These are phyloP conservation scores for Fusarium brevicatenulatum DNA, from an alignment of 2,329 filamentous ascomycete species.

Conservation along the genomic window DNA sequence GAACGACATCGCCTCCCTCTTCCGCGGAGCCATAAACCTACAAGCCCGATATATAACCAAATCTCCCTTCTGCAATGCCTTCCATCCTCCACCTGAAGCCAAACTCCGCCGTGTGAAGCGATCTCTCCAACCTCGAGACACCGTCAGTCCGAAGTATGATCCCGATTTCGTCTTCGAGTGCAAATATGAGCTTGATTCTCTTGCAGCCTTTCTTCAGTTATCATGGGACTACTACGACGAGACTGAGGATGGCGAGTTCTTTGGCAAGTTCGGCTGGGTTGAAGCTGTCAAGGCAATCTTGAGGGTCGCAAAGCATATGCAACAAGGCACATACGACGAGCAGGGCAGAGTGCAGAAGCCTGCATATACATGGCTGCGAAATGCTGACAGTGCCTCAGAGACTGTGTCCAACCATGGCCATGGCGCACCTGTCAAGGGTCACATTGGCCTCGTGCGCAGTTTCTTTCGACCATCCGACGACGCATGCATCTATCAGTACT, in stretches of 20 bases:
- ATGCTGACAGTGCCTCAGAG: constrained; percentile 79
- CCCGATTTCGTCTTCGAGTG: constrained; percentile 85
- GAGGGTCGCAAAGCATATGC: constrained; percentile 74
- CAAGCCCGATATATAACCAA: constrained; percentile 76
- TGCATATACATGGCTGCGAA: constrained; percentile 81
- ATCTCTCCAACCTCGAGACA: constrained; percentile 56
- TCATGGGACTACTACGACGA: constrained; percentile 81
- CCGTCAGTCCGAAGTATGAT: constrained; percentile 72
- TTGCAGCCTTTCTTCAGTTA: constrained; percentile 86
- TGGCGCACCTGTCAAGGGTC: constrained; percentile 80
- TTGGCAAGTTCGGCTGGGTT: constrained; percentile 78
- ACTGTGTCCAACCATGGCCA: constrained; percentile 80
- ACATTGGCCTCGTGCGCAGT: constrained; percentile 85
- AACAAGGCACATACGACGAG: constrained; percentile 75
- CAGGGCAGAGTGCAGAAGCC: constrained; percentile 64
- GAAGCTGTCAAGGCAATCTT: constrained; percentile 77
- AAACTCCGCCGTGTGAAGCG: constrained; percentile 37
- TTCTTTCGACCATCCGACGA: constrained; percentile 94
- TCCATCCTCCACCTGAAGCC: constrained; percentile 86
- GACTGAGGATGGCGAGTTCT: constrained; percentile 78
- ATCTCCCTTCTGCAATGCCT: constrained; percentile 91
- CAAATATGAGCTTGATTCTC: constrained; percentile 94
- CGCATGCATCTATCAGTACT: constrained; percentile 83
- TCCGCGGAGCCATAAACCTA: constrained; percentile 79
- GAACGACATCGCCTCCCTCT: constrained; percentile 69